Conservation (phyloP, 768 basidiomycete species). For the Fomitopsis pulvina region DNA sequence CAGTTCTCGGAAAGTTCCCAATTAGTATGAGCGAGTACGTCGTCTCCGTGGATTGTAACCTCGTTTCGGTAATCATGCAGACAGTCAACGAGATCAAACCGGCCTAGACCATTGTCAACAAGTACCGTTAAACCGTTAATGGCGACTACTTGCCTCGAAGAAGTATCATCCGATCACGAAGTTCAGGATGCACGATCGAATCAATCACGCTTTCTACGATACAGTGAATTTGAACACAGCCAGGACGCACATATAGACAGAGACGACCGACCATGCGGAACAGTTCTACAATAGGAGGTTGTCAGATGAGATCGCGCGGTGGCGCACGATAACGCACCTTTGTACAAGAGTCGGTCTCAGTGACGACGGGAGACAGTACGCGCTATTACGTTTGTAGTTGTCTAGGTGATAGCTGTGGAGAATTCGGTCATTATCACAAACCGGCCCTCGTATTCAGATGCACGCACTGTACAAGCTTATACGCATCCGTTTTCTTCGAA, state of each 20-base stretch:
- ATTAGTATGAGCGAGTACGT: slow-evolving; percentile 81
- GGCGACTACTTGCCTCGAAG: slow-evolving; percentile 52
- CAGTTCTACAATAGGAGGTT: slow-evolving; percentile 40
- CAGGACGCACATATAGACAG: not conserved
- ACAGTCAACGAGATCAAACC: slow-evolving; percentile 76
- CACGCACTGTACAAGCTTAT: slow-evolving; percentile 73
- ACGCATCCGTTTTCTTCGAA: slow-evolving; percentile 71
- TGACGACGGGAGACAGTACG: slow-evolving; percentile 84
- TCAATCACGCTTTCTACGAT: slow-evolving; percentile 82
- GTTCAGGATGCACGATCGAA: slow-evolving; percentile 79
- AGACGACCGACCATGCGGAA: slow-evolving; percentile 66
- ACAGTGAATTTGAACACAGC: too few species aligned
- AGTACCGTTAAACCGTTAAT: not conserved
- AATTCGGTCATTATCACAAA: not conserved
- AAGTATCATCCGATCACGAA: slow-evolving; percentile 88
- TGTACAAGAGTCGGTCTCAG: slow-evolving; percentile 86
- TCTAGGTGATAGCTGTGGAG: slow-evolving; percentile 76
- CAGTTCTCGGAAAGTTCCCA: slow-evolving; percentile 89
- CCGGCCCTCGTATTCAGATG: not conserved
- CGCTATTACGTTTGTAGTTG: slow-evolving; percentile 79
- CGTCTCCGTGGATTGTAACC: slow-evolving; percentile 81
- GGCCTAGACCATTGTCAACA: slow-evolving; percentile 38
- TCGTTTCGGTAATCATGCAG: slow-evolving; percentile 64
- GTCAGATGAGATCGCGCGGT: slow-evolving; percentile 2
- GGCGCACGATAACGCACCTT: slow-evolving; percentile 35